phyloP scores from a whole-genome alignment of 179 eudicot genomes.

The Silene vulgaris region DNA sequence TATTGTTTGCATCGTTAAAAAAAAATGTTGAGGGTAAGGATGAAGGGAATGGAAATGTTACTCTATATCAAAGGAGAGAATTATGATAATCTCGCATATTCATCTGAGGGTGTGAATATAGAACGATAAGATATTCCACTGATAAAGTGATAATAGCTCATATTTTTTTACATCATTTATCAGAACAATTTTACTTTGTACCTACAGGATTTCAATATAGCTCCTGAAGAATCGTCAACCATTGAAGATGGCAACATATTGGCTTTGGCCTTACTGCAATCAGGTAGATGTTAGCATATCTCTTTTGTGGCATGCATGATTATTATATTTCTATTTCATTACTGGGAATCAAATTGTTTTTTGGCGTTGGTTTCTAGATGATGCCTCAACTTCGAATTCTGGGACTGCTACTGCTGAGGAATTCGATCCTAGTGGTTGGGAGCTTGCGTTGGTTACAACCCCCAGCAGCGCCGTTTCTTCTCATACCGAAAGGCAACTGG shows the following conservation, averaged over 20 bases:
- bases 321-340: too few relatives aligned
- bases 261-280: conserved; percentile 83
- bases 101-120: not conserved
- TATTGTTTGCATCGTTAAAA: not conserved
- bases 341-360: not conserved
- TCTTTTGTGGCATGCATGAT: not conserved
- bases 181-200: not conserved
- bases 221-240: conserved; percentile 47
- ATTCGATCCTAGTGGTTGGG: conserved; percentile 79
- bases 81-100: not conserved
- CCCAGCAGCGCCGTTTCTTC: conserved; percentile 71
- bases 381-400: conserved; percentile 38
- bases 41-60: not conserved
- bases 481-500: conserved; percentile 75
- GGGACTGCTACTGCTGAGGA: conserved; percentile 44
- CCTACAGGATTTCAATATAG: conserved; percentile 61
- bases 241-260: conserved; percentile 75
- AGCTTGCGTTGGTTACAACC: conserved; percentile 70
- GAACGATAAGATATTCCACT: not conserved
- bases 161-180: not conserved
- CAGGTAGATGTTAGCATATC: conserved; percentile 43
- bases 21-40: not conserved
- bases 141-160: not conserved
- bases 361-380: conserved; percentile 35
- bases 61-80: not conserved